Evolutionary conservation across 1,139 yeast genomes (phyloP), one percentile per base, ranked within the genome.

Genomic region (Pichia sp.): DNA sequence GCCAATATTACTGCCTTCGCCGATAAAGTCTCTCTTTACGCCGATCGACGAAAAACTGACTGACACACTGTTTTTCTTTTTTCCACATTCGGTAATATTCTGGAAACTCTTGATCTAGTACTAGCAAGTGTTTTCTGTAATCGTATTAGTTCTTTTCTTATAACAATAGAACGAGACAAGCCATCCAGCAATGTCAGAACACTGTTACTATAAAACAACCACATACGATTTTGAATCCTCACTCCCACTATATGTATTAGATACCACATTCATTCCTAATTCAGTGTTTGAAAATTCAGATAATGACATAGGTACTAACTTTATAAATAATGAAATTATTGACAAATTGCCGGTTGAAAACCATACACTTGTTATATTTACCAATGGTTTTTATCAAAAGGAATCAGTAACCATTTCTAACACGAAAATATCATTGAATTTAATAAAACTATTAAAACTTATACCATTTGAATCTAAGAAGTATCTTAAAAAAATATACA

Each of bases 391-490:
- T 27, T 49, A 52, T 46, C 52, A 48, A 43, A 50, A 54, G 37
- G 27, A 36, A 39, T 3, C 24, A 16, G n/a, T 18, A 11, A 32
- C 22, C 9, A 18, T 32, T 18, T 48, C 51, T 25, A 42, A 45
- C 20, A 46, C 59, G 15, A 56, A 56, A 29, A 39, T 62, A 23
- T 66, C 68, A 1, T 20, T 62, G 30, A 60, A 59, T 42, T 44
- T 64, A 47, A 69, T 90, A 42, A 83, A 80, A 59, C 81, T 90
- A 53, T 78, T 87, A 58, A 78, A 85, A 55, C 68, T 76, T 57
- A 74, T 92, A 42, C 80, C 90, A n/a, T 72, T 74, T 20, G 73
- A 74, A 15, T 71, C 75, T 46, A 75, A 77, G 51, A 76, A 77
- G 51, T 71, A 77, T 47, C 67, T 89, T 46, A 70, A 70, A 46